phyloP scores from a whole-genome alignment of 2,329 filamentous ascomycete species.

The Cadophora sp. region DNA sequence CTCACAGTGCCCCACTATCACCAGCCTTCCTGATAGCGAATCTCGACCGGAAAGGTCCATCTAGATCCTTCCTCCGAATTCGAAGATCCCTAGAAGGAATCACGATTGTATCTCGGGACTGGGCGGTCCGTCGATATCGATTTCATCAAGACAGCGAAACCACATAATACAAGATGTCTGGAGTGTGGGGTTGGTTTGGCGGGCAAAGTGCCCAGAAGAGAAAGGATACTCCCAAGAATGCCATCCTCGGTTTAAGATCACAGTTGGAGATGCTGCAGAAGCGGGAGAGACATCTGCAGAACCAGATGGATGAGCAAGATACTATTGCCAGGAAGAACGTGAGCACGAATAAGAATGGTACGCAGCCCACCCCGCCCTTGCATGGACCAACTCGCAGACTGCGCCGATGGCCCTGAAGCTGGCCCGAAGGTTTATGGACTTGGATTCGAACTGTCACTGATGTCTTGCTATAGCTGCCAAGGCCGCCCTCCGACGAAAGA shows the following conservation, averaged over 20 bases:
- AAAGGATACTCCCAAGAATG: conserved; percentile 96
- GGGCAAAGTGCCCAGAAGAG: conserved; percentile 81
- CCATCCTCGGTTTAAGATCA: conserved; percentile 84
- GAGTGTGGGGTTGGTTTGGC: conserved; percentile 91
- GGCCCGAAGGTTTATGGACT: background rate
- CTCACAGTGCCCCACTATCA: conserved; percentile 39
- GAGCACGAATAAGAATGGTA: conserved; percentile 89
- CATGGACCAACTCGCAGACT: background rate
- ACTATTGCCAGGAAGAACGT: conserved; percentile 88
- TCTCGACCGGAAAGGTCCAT: conserved; percentile 14
- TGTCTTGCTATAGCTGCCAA: conserved; percentile 73
- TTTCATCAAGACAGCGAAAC: conserved; percentile 23
- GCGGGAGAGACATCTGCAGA: conserved; percentile 88
- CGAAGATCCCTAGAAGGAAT: conserved; percentile 2
- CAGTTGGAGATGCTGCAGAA: conserved; percentile 99
- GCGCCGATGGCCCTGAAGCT: background rate
- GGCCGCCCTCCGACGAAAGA: conserved; percentile 90
- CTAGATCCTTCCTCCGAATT: background rate
- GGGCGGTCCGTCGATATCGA: conserved; percentile 25
- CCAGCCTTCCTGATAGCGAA: conserved; percentile 36
- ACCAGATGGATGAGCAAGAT: conserved; percentile 93
- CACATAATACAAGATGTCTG: conserved; percentile 58
- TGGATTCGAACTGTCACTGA: conserved; percentile 24
- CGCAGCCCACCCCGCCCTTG: conserved; percentile 44
- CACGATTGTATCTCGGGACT: conserved; percentile 22